Evolutionary conservation across 1,284 basidiomycete species (phyloP).

Genomic region (Moniliella sp.): DNA sequence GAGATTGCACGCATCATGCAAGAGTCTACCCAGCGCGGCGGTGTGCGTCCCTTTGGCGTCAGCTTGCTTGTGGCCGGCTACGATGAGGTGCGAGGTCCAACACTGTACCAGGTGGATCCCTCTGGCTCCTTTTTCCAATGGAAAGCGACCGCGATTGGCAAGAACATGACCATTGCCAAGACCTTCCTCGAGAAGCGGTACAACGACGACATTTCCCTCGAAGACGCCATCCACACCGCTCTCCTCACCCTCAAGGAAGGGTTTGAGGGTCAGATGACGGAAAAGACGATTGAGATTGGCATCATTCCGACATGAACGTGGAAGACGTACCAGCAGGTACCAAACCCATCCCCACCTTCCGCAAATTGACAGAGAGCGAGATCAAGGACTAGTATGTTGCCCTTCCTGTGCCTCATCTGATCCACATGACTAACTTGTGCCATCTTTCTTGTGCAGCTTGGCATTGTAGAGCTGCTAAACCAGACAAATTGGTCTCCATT

Average conservation of each 20-base stretch:
- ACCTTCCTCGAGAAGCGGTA: slow-evolving; percentile 91
- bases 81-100: slow-evolving; percentile 73
- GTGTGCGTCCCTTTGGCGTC: slow-evolving; percentile 91
- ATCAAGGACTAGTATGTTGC: slow-evolving; percentile 19
- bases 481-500: too few species aligned
- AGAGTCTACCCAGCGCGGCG: slow-evolving; percentile 91
- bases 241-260: slow-evolving; percentile 92
- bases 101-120: slow-evolving; percentile 91
- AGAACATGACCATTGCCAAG: slow-evolving; percentile 98
- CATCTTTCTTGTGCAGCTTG: too few species aligned
- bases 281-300: slow-evolving; percentile 97
- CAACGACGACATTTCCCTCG: slow-evolving; percentile 93
- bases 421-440: too few species aligned
- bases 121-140: slow-evolving; percentile 83
- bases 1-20: slow-evolving; percentile 97
- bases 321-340: slow-evolving; percentile 8
- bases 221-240: slow-evolving; percentile 98
- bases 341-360: slow-evolving; percentile 18
- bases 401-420: too few species aligned
- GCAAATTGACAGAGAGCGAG: slow-evolving; percentile 20
- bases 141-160: slow-evolving; percentile 98
- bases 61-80: slow-evolving; percentile 88
- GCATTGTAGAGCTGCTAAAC: too few species aligned
- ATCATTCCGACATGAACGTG: slow-evolving; percentile 44
- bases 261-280: slow-evolving; percentile 97